These are phyloP conservation scores for Rhodamnia rubescens DNA, from an alignment of 345 rosid species.

Conservation along the genomic window DNA sequence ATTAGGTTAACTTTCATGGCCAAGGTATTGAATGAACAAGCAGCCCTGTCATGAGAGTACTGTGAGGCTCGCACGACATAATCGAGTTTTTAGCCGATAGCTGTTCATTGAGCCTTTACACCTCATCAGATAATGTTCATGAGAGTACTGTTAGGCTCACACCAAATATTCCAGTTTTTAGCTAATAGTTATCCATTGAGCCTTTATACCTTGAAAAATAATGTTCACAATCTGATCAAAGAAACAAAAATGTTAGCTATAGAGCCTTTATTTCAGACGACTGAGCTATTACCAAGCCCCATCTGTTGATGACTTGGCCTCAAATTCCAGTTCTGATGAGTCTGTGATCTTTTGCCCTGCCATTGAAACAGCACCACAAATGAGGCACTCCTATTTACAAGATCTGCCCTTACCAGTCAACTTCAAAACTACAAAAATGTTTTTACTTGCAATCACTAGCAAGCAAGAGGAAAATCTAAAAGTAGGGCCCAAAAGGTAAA, in stretches of 20 bases:
- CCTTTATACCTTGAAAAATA: not conserved
- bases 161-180: not conserved
- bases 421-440: not conserved
- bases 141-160: not conserved
- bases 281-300: constrained; percentile 46
- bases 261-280: not conserved
- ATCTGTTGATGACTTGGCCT: constrained; percentile 65
- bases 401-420: not conserved
- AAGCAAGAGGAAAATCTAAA: not conserved
- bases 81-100: not conserved
- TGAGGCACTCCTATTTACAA: not conserved
- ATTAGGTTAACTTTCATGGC: not conserved
- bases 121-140: not conserved
- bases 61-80: not conserved
- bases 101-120: not conserved
- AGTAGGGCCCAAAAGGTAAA: not conserved
- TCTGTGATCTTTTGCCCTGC: constrained; percentile 23
- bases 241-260: not conserved
- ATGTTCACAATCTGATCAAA: not conserved
- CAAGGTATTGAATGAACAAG: not conserved
- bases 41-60: not conserved
- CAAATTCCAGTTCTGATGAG: constrained; percentile 38
- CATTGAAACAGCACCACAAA: not conserved
- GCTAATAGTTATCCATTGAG: not conserved
- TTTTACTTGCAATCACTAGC: not conserved